Percentiles rank a stretch among this genome's conserved stretches.
phyloP scores from a whole-genome alignment of 139 green algal genomes.

The Pseudopediastrum boryanum region DNA sequence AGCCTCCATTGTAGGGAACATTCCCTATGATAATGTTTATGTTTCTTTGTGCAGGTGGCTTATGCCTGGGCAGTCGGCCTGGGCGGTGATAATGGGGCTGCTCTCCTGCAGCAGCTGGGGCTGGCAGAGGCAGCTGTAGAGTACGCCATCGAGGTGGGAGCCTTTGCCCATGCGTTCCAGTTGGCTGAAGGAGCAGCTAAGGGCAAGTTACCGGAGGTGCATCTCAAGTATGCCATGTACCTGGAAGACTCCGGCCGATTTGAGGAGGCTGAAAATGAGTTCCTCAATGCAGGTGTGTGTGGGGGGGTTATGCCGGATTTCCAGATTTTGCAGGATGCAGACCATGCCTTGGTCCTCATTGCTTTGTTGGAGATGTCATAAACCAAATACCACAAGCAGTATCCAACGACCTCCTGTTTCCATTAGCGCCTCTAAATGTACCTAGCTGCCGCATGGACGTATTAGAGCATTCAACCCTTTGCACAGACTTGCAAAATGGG shows the following conservation, averaged over 20 bases:
- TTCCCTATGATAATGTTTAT: neutral
- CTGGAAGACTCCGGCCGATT: slow-evolving; percentile 85
- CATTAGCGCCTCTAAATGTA: too few species aligned
- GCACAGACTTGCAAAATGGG: too few species aligned
- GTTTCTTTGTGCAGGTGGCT: slow-evolving; percentile 63
- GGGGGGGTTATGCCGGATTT: too few species aligned
- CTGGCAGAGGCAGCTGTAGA: slow-evolving; percentile 76
- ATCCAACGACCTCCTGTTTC: too few species aligned
- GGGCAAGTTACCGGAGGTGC: slow-evolving; percentile 74
- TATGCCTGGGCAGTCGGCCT: slow-evolving; percentile 80
- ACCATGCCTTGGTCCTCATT: too few species aligned
- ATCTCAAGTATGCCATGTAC: slow-evolving; percentile 89
- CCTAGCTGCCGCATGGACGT: too few species aligned
- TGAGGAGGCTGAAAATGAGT: slow-evolving; percentile 69
- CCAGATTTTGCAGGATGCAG: too few species aligned
- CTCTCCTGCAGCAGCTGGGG: slow-evolving; percentile 66
- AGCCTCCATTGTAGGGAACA: neutral
- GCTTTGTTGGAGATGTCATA: too few species aligned
- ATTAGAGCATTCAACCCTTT: too few species aligned
- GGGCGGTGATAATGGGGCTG: slow-evolving; percentile 69
- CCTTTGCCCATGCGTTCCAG: slow-evolving; percentile 74
- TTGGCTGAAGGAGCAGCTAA: slow-evolving; percentile 49
- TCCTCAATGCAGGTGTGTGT: slow-evolving; percentile 53
- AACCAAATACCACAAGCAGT: too few species aligned
- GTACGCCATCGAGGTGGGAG: slow-evolving; percentile 71